phyloP scores from a whole-genome alignment of 352 stramenopile genomes.

The Phytopythium boreale region DNA sequence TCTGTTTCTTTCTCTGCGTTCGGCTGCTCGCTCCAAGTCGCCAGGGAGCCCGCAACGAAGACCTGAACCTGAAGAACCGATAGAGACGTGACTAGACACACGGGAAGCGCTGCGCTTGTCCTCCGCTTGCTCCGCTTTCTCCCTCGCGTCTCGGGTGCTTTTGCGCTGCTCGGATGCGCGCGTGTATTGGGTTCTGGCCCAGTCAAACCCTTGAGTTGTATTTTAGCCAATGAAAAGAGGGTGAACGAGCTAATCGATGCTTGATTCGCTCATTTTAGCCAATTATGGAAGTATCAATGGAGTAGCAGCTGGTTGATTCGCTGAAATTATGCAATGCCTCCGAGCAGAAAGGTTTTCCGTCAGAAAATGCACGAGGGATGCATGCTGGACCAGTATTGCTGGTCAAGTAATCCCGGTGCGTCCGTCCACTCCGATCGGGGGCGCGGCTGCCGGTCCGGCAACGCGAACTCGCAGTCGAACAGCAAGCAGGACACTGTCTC shows the following conservation, averaged over 20 bases:
- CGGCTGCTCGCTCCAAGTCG: neutral
- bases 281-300: neutral
- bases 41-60: neutral
- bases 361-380: too few relatives aligned
- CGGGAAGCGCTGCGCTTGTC: too few relatives aligned
- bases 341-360: too few relatives aligned
- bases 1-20: neutral
- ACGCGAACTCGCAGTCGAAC: too few relatives aligned
- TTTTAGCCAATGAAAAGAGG: neutral
- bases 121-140: too few relatives aligned
- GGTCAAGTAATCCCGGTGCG: too few relatives aligned
- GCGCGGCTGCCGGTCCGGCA: too few relatives aligned
- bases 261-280: neutral
- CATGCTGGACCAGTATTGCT: too few relatives aligned
- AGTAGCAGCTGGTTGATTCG: neutral
- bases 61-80: neutral
- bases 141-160: neutral
- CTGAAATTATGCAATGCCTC: neutral
- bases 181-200: neutral
- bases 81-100: neutral
- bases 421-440: too few relatives aligned
- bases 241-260: neutral
- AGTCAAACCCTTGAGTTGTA: neutral
- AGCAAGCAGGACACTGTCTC: too few relatives aligned
- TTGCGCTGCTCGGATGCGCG: neutral